Base-by-base conservation (phyloP, 768 basidiomycete genomes). In the Tulasnella sp. region DNA sequence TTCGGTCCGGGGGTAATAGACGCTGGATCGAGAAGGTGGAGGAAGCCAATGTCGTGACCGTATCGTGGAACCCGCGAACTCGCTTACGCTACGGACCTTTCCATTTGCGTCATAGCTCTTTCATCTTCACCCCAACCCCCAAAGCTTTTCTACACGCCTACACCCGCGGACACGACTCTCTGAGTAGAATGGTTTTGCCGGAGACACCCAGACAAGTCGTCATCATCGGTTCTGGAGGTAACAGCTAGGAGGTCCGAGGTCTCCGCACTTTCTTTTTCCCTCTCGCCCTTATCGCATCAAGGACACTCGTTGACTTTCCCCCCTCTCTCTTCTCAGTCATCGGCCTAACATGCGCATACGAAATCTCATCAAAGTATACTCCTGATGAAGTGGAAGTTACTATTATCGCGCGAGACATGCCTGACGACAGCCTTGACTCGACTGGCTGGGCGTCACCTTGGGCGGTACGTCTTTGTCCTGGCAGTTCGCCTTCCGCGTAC, bases 381-480 rank as follows among this genome's bases (percentile, higher is more conserved):
- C 73, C 79, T 55, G 73, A 61, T n/a, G 1, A 79, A 3, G 81
- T 82, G 77, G 79, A 29, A 20, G 82, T 86, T 78, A 83, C 83
- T 2, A 79, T 86, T 29, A 81, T 86, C 37, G 85, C 86, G 16
- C 81, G 85, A 46, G 86, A 86, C 80, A 81, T 85, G 82, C 86
- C 86, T 0, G 83, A 84, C 81, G 78, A 78, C 79, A 23, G 39
- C 16, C 55, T 76, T 80, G 83, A 83, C 69, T 88, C 87, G 4
- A 86, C 87, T 74, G 86, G 84, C 5, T 88, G 86, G 83, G 84
- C 87, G 11, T 88, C 86, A 75, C 88, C 88, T n/a, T 88, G 88
- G 82, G 87, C 88, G 78, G 87, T 87, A 77, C 74, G 85, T 82
- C 32, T 23, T 5, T 3, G 32, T 26, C n/a, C 18, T 18, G 20